Percentiles rank a stretch among this genome's conserved stretches.
phyloP scores from a whole-genome alignment of 2,329 filamentous ascomycete genomes.

The Claviceps sp. region DNA sequence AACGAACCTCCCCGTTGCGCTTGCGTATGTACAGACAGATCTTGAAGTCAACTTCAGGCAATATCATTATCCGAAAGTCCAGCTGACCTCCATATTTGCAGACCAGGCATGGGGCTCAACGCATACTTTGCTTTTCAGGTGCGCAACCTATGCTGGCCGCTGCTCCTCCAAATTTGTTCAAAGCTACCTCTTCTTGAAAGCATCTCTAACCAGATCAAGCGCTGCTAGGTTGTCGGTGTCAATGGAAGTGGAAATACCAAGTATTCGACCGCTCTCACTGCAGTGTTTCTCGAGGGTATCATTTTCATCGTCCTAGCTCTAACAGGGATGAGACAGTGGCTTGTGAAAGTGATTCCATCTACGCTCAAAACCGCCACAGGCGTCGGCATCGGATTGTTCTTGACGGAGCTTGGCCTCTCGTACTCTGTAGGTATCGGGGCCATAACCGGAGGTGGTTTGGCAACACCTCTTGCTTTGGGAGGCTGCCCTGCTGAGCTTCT shows the following conservation, averaged over 20 bases:
- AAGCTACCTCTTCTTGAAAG: neutral
- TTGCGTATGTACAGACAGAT: conserved; percentile 17
- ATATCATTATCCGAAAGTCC: neutral
- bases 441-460: conserved; percentile 51
- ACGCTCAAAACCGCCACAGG: conserved; percentile 54
- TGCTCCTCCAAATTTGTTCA: neutral
- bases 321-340: conserved; percentile 60
- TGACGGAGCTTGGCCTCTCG: conserved; percentile 53
- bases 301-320: conserved; percentile 51
- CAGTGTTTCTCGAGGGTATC: conserved; percentile 52
- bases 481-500: conserved; percentile 52
- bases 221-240: conserved; percentile 38
- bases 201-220: neutral
- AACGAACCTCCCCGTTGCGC: conserved; percentile 56
- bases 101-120: conserved; percentile 54
- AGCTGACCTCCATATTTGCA: conserved; percentile 16
- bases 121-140: conserved; percentile 53
- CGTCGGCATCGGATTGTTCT: conserved; percentile 51
- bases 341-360: conserved; percentile 50
- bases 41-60: neutral
- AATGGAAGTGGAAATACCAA: conserved; percentile 43
- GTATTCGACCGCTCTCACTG: conserved; percentile 47
- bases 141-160: neutral
- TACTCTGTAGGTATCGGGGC: conserved; percentile 75
- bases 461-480: conserved; percentile 62